Evolutionary conservation across 2,329 filamentous ascomycete genomes (phyloP), one percentile per base, ranked within the genome.

Genomic region (Penicillium sp.): DNA sequence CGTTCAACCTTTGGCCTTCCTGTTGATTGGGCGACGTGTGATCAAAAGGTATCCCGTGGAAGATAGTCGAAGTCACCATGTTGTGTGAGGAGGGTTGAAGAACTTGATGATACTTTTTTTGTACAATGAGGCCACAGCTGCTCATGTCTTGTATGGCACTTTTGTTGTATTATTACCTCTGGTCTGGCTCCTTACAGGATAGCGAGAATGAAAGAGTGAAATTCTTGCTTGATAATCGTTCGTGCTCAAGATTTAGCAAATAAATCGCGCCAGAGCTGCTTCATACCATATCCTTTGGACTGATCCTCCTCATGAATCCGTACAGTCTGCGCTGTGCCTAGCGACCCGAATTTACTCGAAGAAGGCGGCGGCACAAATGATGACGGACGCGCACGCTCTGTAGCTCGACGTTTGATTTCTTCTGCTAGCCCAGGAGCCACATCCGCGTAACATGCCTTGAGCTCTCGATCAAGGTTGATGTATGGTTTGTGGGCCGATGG

Each of bases 401-500:
- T 69, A 5, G 88, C 88, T 16, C 89, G 77, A 25, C 87, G 79
- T 49, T 79, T 78, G 52, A 97, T 93, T 54, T 84, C 84, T 2
- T 79, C 76, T 0, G 89, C 81, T 3, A 97, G 70, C 39, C 79
- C 75, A 0, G 89, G 89, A 6, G 92, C 92, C 1, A 95, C 85
- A 52, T 95, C 91, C 0, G 89, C 87, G 64, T 84, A 97, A 66
- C 91, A 96, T 2, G 81, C 77, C 27, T 78, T 79, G 13, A 97
- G 77, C 71, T 99, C 93, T 41, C 92, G 82, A 37, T 90, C 82
- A 7, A 97, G 80, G 2, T 79, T 84, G 64, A 89, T 90, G 69
- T 97, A 97, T 0, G 92, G 89, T 69, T 95, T 95, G 72, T 93
- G 95, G 2, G 92, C 91, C 1, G 95, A 78, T 46, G 89, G 86